These are phyloP conservation scores for Apophysomyces variabilis DNA, from an alignment of 371 early-diverging fungal species.

Conservation along the genomic window DNA sequence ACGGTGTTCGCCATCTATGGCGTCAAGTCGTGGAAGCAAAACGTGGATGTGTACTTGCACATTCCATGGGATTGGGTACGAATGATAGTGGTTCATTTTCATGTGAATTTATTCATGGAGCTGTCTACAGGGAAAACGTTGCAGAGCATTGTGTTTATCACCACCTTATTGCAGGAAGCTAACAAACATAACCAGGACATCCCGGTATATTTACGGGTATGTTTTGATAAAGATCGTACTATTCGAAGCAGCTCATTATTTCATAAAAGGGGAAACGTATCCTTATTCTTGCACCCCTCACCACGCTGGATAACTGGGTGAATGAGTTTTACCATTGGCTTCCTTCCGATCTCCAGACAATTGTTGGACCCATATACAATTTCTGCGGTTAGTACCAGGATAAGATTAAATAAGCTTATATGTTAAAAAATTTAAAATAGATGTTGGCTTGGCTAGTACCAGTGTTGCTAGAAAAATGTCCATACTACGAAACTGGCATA, in stretches of 20 bases:
- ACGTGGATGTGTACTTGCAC: constrained; percentile 85
- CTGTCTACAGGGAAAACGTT: constrained; percentile 70
- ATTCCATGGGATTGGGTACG: constrained; percentile 87
- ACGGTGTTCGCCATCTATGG: constrained; percentile 85
- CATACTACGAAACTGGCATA: constrained; percentile 51
- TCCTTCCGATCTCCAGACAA: constrained; percentile 28
- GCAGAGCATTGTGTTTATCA: constrained; percentile 77
- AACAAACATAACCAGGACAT: constrained; percentile 37
- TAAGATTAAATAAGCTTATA: not conserved
- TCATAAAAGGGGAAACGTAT: constrained; percentile 59
- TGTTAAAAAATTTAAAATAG: not conserved
- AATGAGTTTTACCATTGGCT: constrained; percentile 76
- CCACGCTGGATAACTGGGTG: constrained; percentile 78
- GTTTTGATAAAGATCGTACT: not conserved
- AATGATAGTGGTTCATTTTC: too few species aligned
- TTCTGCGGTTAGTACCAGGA: constrained; percentile 25
- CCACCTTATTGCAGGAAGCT: constrained; percentile 61
- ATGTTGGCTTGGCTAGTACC: not conserved
- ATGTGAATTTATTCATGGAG: not conserved
- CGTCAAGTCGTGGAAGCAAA: constrained; percentile 68
- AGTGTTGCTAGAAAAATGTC: not conserved
- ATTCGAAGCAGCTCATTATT: not conserved
- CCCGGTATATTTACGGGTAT: constrained; percentile 49
- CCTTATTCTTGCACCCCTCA: constrained; percentile 83
- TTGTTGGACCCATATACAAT: constrained; percentile 38